phyloP scores from a whole-genome alignment of 208 protist species.

The Trypanosoma avium region DNA sequence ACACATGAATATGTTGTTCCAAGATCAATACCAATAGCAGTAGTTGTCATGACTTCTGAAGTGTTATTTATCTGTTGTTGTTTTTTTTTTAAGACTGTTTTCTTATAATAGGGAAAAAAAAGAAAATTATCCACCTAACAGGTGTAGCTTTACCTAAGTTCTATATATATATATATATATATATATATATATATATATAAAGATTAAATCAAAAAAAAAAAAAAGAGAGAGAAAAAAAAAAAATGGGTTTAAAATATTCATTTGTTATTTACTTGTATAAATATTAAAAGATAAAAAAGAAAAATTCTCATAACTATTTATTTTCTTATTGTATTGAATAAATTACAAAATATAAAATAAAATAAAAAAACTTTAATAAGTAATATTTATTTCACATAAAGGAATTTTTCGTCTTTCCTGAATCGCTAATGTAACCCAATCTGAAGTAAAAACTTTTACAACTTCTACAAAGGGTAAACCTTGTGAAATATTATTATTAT shows the following conservation, averaged over 20 bases:
- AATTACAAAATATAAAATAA: neutral
- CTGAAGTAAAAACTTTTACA: constrained; percentile 17
- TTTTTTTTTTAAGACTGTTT: neutral
- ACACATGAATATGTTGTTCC: constrained; percentile 98
- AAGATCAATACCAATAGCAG: constrained; percentile 93
- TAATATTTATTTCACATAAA: constrained; percentile 14
- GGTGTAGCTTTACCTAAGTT: too few relatives aligned
- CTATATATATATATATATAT: constrained; percentile 18
- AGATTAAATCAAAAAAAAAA: neutral
- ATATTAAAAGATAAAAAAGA: constrained; percentile 4
- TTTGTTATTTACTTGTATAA: too few relatives aligned
- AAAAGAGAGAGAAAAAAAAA: neutral
- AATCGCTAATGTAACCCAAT: constrained; percentile 26
- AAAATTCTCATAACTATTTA: constrained; percentile 3
- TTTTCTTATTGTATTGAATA: constrained; percentile 15
- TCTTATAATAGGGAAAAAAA: too few relatives aligned
- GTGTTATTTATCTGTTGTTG: constrained; percentile 1
- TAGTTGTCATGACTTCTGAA: constrained; percentile 25
- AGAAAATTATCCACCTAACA: too few relatives aligned
- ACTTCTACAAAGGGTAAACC: constrained; percentile 23
- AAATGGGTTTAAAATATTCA: neutral
- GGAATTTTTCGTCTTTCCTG: constrained; percentile 20
- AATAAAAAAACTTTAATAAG: neutral
- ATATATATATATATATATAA: neutral
- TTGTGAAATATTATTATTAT: neutral